Base-by-base conservation (phyloP, 169 alveolate species). In the Hepatocystis sp. region DNA sequence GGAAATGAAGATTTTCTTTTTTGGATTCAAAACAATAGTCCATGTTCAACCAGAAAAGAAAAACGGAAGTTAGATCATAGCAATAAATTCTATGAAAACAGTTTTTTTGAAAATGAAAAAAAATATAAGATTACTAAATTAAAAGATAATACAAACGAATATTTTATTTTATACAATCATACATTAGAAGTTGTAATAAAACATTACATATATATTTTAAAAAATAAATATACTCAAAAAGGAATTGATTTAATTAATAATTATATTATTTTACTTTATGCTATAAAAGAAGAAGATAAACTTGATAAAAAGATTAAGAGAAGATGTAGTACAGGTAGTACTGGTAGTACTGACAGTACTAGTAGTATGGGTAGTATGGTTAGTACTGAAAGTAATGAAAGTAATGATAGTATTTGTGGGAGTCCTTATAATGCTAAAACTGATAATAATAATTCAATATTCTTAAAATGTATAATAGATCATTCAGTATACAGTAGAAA, bases 401-500 rank as follows among this genome's bases (percentile, higher is more conserved):
- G 8, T 4, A 17, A 52, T 7, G 36, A 17, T 4, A 7, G 42
- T 10, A 30, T 1, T 3, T 2, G 44, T 25, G 28, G 44, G 11
- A 42, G 27, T 23, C 13, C 39, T 0, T 23, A 42, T 11, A 42
- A 32, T 10, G 30, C 10, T 17, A 23, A 42, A 15, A 42, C 2
- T 2, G 25, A 21, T 64, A 1, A 32, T 27, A 2, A 15, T 25
- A 44, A 44, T 13, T 25, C 10, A 39, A 53, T 28, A 68, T n/a
- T 64, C 46, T 55, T 81, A 49, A 60, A 63, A 49, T 81, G 89
- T 21, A 64, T 81, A 25, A 66, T 81, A 39, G 89, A 81, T n/a
- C 60, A 40, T 17, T 81, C 89, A 4, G 89, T 81, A 19, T 81
- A 81, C 63, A 81, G 89, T 34, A 81, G 44, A 32, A 81, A 81